Evolutionary conservation across 2,329 filamentous ascomycete genomes (phyloP), one percentile per base, ranked within the genome.

Genomic region (Penicillium sp.): DNA sequence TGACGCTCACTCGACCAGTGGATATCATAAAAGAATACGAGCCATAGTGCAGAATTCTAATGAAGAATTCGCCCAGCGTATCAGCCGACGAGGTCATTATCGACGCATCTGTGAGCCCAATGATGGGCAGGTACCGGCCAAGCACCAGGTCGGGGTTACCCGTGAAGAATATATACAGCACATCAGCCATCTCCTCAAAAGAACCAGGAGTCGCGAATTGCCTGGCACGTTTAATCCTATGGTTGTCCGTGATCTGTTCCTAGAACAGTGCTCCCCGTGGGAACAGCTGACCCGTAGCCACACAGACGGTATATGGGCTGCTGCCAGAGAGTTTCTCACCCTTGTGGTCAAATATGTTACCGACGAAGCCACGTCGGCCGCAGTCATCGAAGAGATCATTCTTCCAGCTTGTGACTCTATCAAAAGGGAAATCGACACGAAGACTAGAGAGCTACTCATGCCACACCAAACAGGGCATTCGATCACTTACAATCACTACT

Each of bases 171-270:
- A 67, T 29, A 57, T 78, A 3, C 29, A 57, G 0, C 64, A 72
- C 46, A 67, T 74, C 3, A 38, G 63, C 27, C 43, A 57, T 0
- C 59, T 70, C 3, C 59, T 78, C 35, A 47, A 58, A 16, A 64
- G 63, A 25, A 71, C 60, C 4, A 67, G 79, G 17, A 76, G 73
- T 1, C 62, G 73, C 4, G 82, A 86, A 53, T 60, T 86, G 0
- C 77, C 78, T 0, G 79, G 81, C 0, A 78, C 69, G 0, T 83
- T 80, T 58, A 81, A 81, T 43, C 75, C 80, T 0, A 56, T 79
- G 37, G 63, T 84, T 7, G 70, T 85, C 0, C 64, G 67, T 0
- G 75, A 83, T 15, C 57, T 86, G 0, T 86, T 86, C 53, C 63
- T 64, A 14, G 72, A 81, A 31, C 80, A 85, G 41, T 79, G 73